Conservation (phyloP, 2,329 filamentous ascomycete species). For the Trichoderma sp. region DNA sequence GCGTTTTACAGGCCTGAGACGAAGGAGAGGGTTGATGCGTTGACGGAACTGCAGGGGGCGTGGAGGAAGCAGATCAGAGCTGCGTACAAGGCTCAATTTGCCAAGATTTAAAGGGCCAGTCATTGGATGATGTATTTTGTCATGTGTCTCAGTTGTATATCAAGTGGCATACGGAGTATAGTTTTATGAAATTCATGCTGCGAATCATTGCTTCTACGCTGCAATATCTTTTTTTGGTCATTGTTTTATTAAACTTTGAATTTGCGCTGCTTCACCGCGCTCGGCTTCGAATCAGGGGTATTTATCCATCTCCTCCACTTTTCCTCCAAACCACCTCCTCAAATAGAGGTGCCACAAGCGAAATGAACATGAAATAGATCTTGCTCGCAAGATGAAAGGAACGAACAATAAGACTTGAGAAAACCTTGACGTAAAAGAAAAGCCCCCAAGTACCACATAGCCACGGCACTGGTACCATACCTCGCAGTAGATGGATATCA, state of each 20-base stretch:
- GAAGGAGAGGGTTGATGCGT: slow-evolving; percentile 34
- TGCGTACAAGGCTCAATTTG: slow-evolving; percentile 16
- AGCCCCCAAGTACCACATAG: neutral
- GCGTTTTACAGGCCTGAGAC: slow-evolving; percentile 40
- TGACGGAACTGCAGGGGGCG: slow-evolving; percentile 30
- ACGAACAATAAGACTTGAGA: neutral
- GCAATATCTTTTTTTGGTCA: neutral
- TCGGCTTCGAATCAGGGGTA: slow-evolving; percentile 3
- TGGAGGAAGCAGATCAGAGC: slow-evolving; percentile 20
- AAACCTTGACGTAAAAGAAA: neutral
- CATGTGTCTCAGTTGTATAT: neutral
- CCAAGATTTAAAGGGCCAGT: neutral
- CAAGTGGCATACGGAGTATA: neutral
- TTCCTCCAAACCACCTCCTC: neutral
- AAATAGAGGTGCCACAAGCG: neutral
- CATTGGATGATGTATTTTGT: neutral
- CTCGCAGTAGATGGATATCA: neutral
- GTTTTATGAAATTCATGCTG: neutral
- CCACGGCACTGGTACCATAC: neutral
- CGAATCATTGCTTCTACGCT: neutral
- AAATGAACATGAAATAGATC: slow-evolving; percentile 1
- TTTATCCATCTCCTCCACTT: slow-evolving; percentile 18
- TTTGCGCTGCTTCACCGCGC: neutral
- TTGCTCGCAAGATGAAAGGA: neutral
- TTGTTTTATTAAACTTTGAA: neutral